phyloP scores from a whole-genome alignment of 768 basidiomycete genomes.

The Macrolepiota albuminosa region DNA sequence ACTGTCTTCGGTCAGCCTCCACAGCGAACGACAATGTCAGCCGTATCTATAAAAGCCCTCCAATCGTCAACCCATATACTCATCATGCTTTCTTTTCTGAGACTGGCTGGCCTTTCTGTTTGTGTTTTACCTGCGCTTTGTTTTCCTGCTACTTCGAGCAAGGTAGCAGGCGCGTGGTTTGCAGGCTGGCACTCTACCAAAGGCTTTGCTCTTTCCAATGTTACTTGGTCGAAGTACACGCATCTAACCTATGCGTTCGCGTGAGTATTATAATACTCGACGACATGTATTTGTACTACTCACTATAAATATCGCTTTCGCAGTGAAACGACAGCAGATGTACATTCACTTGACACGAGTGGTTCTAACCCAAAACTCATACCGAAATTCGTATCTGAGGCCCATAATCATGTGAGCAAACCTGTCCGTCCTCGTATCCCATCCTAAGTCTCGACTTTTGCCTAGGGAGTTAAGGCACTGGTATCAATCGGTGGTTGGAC shows the following conservation, averaged over 20 bases:
- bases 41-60: conserved; percentile 1
- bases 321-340: conserved; percentile 35
- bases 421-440: background rate
- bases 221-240: conserved; percentile 67
- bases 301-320: background rate
- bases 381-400: conserved; percentile 50
- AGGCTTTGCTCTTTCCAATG: conserved; percentile 44
- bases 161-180: conserved; percentile 57
- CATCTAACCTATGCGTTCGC: conserved; percentile 69
- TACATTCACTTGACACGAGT: conserved; percentile 28
- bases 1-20: conserved; percentile 1
- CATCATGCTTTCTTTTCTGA: conserved; percentile 8
- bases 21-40: background rate
- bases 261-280: conserved; percentile 31
- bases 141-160: conserved; percentile 7
- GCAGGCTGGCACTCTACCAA: conserved; percentile 58
- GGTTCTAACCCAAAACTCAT: conserved; percentile 46
- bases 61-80: background rate
- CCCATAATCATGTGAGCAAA: conserved; percentile 36
- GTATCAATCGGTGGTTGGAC: conserved; percentile 71
- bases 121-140: conserved; percentile 10
- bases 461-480: conserved; percentile 51
- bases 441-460: background rate
- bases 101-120: conserved; percentile 6
- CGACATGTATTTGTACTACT: too few species aligned